Evolutionary conservation across 1,284 basidiomycete genomes (phyloP), one percentile per base, ranked within the genome.

Genomic region (Gomphus sp.): DNA sequence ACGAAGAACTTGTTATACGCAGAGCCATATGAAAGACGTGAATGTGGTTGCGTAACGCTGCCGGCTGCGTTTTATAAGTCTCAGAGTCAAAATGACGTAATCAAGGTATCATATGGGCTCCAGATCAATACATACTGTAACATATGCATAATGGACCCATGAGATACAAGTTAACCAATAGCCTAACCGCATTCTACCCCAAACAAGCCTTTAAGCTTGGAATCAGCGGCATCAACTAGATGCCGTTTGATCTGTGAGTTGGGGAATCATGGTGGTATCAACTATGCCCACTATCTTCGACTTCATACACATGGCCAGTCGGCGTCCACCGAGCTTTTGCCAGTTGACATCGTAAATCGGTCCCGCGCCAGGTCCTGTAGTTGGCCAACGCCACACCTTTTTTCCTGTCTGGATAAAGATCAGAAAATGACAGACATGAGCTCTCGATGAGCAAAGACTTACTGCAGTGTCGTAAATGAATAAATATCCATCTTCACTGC

Each of bases 401-500:
- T 58, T 52, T 44, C 57, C 57, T 18, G 57, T 58, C 57, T 58
- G 39, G 25, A 16, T 4, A 10, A 18, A 12, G 12, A 34, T 31
- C 16, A 39, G 34, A 8, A 53, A 12, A 52, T 25, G 22, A 47
- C 10, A 12, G 22, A 12, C 25, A 8, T n/a, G 3, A 39, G 33
- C 31, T 57, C 16, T 31, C 41, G 12, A 10, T 43, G 49, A 28
- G 55, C 45, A 51, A 18, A 12, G 44, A 56, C 66, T 66, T 67
- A 70, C 70, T 78, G 75, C 70, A 31, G 79, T 71, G 60, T 79
- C 74, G 61, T 85, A 85, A 12, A 85, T 69, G 64, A 80, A 73
- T 41, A 85, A 61, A 75, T 76, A 80, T 12, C 84, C 84, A 65
- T 86, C 83, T 12, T 79, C 80, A 56, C 82, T 77, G 14, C 81